Evolutionary conservation across 371 early-diverging fungal species (phyloP).

Genomic region (Sporodiniella umbellata): DNA sequence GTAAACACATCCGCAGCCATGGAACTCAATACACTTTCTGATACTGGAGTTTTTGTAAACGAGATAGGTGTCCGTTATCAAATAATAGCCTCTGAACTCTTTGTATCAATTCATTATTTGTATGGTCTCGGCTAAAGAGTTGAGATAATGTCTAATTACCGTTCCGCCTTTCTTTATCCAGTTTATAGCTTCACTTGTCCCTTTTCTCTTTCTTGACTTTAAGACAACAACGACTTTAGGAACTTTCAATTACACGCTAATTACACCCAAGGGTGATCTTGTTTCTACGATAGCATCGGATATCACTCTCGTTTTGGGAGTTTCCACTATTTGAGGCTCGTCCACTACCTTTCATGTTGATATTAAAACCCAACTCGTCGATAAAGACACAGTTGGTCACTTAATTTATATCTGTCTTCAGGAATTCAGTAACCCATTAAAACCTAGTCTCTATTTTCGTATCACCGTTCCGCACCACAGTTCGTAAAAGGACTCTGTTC

Average conservation of each 20-base stretch:
- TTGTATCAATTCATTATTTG: slow-evolving; percentile 17
- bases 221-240: neutral
- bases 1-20: slow-evolving; percentile 17
- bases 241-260: neutral
- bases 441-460: slow-evolving; percentile 8
- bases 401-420: slow-evolving; percentile 3
- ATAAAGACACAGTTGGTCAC: slow-evolving; percentile 7
- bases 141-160: slow-evolving; percentile 17
- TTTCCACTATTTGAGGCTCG: slow-evolving; percentile 2
- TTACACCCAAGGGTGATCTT: neutral
- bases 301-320: neutral
- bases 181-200: neutral
- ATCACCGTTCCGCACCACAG: slow-evolving; percentile 4
- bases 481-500: slow-evolving; percentile 2
- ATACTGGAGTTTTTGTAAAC: slow-evolving; percentile 11
- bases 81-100: slow-evolving; percentile 14
- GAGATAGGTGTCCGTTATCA: slow-evolving; percentile 17
- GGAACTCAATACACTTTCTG: slow-evolving; percentile 11
- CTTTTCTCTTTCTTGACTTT: slow-evolving; percentile 3
- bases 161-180: slow-evolving; percentile 13
- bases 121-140: slow-evolving; percentile 11
- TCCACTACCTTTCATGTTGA: slow-evolving; percentile 5
- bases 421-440: neutral
- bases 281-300: slow-evolving; percentile 2
- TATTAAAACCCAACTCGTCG: neutral